phyloP scores from a whole-genome alignment of 2,329 filamentous ascomycete genomes.

The Botrytis sinoallii region DNA sequence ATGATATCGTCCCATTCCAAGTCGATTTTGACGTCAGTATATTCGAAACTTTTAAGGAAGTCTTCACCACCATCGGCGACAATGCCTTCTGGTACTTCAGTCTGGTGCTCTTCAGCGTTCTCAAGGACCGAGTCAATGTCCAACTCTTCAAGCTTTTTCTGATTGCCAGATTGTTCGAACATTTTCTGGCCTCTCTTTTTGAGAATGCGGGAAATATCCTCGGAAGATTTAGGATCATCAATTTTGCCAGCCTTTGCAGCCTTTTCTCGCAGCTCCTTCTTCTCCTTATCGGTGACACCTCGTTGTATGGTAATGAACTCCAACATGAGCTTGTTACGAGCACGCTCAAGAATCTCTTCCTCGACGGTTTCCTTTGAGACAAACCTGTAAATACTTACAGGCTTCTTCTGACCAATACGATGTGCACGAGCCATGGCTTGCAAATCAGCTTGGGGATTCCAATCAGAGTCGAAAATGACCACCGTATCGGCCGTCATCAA shows the following conservation, averaged over 20 bases:
- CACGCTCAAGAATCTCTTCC: conserved; percentile 93
- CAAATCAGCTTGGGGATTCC: conserved; percentile 97
- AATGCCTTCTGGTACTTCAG: conserved; percentile 89
- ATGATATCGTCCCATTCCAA: conserved; percentile 99
- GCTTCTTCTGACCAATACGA: conserved; percentile 93
- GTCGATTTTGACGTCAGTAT: conserved; percentile 96
- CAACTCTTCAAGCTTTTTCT: conserved; percentile 92
- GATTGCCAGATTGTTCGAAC: conserved; percentile 96
- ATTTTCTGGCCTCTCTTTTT: conserved; percentile 99
- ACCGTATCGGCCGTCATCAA: conserved; percentile 98
- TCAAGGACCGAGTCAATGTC: conserved; percentile 97
- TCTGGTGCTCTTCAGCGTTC: conserved; percentile 95
- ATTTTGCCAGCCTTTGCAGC: conserved; percentile 75
- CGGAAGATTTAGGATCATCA: conserved; percentile 82
- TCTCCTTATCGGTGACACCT: conserved; percentile 90
- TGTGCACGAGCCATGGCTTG: conserved; percentile 99
- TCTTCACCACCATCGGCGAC: conserved; percentile 95
- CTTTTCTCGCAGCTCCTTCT: conserved; percentile 71
- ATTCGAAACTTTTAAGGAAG: conserved; percentile 84
- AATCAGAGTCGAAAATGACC: conserved; percentile 96
- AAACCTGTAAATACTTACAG: conserved; percentile 92
- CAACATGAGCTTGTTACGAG: conserved; percentile 93
- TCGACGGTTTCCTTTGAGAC: conserved; percentile 98
- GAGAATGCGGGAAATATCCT: conserved; percentile 93
- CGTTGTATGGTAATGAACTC: conserved; percentile 97